Base-by-base conservation (phyloP, 257 asterid species). In the Ehretia macrophylla region DNA sequence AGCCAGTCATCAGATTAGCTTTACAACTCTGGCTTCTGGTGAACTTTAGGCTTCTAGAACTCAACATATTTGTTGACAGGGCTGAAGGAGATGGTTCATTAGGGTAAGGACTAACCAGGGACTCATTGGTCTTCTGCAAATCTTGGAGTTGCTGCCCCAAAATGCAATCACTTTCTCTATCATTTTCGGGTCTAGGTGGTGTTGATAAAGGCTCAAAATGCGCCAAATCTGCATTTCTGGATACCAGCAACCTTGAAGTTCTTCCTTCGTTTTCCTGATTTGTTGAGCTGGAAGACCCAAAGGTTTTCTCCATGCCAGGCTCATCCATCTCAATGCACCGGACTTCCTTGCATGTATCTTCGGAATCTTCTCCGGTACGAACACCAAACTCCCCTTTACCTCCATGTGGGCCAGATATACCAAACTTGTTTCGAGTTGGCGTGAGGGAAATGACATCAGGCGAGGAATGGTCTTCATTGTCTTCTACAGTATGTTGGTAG, bases 21-120 rank as follows among this genome's bases (percentile, higher is more conserved):
- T 82, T 83, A 70, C 87, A 79, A 51, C 95, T 92, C 69, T 65
- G 74, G 73, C 95, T 83, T 81, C 85, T 71, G 23, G 73, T 74
- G 63, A 86, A 68, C 64, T 67, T 81, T 62, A 67, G 62, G 79
- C 75, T 79, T 52, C 88, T 84, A 45, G 85, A 74, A 72, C 63
- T 74, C 48, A 79, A 57, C 66, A 59, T 22, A 66, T 66, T 63
- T 56, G 77, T 32, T 44, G 85, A 72, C 46, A 70, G 60, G 65
- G 68, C 73, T 54, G 79, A 74, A 37, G 75, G 83, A 60, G 83
- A 75, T n/a, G 58, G 63, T 58, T 74, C 75, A 45, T 73, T 79
- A 45, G 79, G 76, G 74, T 60, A 65, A 69, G 85, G 81, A 54
- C 64, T 65, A 51, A 68, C 72, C 20, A 79, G 74, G 55, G 87